Conservation (phyloP, 1,284 basidiomycete genomes). For the Agaricales sp. region DNA sequence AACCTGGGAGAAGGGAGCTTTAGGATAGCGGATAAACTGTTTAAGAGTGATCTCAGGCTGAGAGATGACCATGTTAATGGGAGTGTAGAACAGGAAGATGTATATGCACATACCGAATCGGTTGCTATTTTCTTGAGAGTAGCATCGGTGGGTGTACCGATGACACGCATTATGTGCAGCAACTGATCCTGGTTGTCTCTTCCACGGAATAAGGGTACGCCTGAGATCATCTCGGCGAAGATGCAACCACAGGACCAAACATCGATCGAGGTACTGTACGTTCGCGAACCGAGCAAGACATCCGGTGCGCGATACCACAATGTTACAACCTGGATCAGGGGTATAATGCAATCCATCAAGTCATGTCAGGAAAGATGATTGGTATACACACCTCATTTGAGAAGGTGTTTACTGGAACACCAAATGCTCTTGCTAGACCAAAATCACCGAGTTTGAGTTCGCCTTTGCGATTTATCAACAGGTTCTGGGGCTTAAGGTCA, state of each 20-base stretch:
- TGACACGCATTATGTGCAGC: constrained; percentile 93
- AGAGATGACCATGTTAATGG: constrained; percentile 7
- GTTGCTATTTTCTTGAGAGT: constrained; percentile 84
- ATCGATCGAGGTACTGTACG: constrained; percentile 98
- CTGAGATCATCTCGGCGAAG: constrained; percentile 98
- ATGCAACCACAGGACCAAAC: constrained; percentile 99
- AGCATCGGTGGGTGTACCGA: constrained; percentile 91
- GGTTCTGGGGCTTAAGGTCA: constrained; percentile 95
- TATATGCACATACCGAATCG: constrained; percentile 65
- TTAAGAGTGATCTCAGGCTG: constrained; percentile 90
- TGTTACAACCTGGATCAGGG: constrained; percentile 75
- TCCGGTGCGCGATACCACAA: constrained; percentile 99
- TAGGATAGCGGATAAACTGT: constrained; percentile 85
- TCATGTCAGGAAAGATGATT: constrained; percentile 9
- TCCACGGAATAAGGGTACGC: constrained; percentile 94
- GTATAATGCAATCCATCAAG: no score
- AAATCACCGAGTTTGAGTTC: constrained; percentile 98
- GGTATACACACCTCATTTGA: constrained; percentile 80
- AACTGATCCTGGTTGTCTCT: constrained; percentile 98
- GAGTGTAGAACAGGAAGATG: constrained; percentile 1
- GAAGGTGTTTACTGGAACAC: constrained; percentile 93
- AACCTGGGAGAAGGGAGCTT: constrained; percentile 83
- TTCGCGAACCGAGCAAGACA: constrained; percentile 92
- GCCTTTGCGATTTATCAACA: constrained; percentile 94
- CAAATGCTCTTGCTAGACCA: constrained; percentile 89